Base-by-base conservation (phyloP, 2,329 filamentous ascomycete genomes). In the Diaporthe ilicicola region DNA sequence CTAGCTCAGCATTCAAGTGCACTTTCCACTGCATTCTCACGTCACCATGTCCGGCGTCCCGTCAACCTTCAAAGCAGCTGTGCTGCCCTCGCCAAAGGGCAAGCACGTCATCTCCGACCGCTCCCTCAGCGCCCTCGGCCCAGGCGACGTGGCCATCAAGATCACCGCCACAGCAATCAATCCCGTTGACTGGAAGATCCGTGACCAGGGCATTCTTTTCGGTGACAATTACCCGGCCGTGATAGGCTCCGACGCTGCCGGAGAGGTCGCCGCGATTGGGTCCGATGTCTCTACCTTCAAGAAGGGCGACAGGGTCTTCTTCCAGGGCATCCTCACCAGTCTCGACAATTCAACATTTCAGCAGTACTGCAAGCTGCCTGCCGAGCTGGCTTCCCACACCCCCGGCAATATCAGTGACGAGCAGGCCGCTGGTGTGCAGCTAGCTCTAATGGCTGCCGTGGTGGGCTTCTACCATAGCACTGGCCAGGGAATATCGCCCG, bases 291-390 rank as follows among this genome's bases (percentile, higher is more conserved):
- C 71, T n/a, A 66, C 71, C 2, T 79, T 82, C 69, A 74, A 75
- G 44, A 71, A 76, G 8, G 81, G 82, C 9, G 80, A 83, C 72
- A 76, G 81, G 22, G 79, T 82, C 32, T 80, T 81, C 74, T 82
- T 82, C 74, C 77, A 79, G 56, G 80, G 80, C 5, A 79, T 81
- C 19, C 70, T 81, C 6, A 75, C 73, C n/a, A 76, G 77, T 37
- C 75, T 75, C 42, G 73, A 79, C 54, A 73, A 74, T 1, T 76
- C 73, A 1, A 80, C 80, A 0, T 82, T 82, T 73, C 81, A 82
- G 72, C 77, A 82, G 66, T 82, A 81, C 70, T 77, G 77, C 72
- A 78, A 78, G 48, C 79, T 81, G 66, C 77, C 78, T 3, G 78
- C 78, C 0, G 75, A 74, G 5, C 75, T 82, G 2, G 75, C 80